Base-by-base conservation (phyloP, 495 filamentous ascomycete genomes). In the Hypoxylon crocopeplum region DNA sequence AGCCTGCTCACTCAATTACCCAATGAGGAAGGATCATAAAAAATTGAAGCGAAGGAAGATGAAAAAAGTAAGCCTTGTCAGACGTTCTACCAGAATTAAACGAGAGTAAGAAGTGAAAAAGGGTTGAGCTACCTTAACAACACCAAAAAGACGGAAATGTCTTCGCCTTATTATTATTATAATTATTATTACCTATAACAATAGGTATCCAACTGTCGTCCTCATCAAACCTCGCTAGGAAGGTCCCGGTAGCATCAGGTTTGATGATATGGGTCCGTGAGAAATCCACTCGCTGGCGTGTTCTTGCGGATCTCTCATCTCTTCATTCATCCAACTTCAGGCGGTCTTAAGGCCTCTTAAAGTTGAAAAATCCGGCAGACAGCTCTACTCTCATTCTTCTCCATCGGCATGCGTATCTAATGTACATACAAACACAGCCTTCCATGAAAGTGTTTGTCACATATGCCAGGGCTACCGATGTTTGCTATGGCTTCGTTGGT, bases 41-140 rank as follows among this genome's bases (percentile, higher is more conserved):
- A 58, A 50, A 46, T 7, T 21, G 24, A 48, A 49, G 42, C 54
- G 49, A 58, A 45, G 55, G 42, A 50, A 32, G 19, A 44, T 25
- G 29, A 50, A 47, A 52, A 46, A 62, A 54, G 59, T 58, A 53
- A 58, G 60, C 60, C n/a, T 58, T 48, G 54, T 64, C 54, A 48
- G 54, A 58, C 54, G 29, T 57, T 49, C 16, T 42, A 58, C 60
- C 36, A 16, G 51, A 41, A 34, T 17, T 25, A 20, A 7, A 30
- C 19, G 49, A 21, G 13, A 57, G 8, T 27, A 53, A 30, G 10
- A 0, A 20, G 45, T 13, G 21, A 19, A 24, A 22, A 33, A 2
- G 50, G 29, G 19, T 30, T 11, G 33, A 51, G 42, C 30, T 39
- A 29, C 13, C 13, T 16, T 13, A 51, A 38, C 48, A 41, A 16